Base-by-base conservation (phyloP, 164 flowering plant genomes). In the Umbellularia californica region DNA sequence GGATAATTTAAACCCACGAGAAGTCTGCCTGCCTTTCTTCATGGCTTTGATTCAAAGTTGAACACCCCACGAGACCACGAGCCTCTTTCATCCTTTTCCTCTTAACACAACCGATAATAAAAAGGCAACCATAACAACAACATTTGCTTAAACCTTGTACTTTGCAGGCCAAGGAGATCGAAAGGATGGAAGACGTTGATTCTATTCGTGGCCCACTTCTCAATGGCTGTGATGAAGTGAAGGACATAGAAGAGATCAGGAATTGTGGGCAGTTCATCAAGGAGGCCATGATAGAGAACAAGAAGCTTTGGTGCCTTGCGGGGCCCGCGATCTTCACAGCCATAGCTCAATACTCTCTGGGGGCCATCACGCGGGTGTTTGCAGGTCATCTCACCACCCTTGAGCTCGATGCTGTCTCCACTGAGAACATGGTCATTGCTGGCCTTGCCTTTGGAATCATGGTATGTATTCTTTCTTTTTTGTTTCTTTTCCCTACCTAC, bases 351-450 rank as follows among this genome's bases (percentile, higher is more conserved):
- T 82, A 78, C 72, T 82, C 85, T 1, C 74, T 82, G 2, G 85
- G 85, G 3, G 81, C 76, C 3, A 11, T 80, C 52, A 80, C 85
- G 2, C 83, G 74, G 65, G 85, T 76, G 30, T 82, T 80, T 27
- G 83, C 81, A 0, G 85, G 85, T 12, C 83, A 76, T 11, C 79
- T 82, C 33, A 76, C 81, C 15, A 76, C 79, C 3, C 81, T 80
- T 10, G 85, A 82, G 74, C 81, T 82, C 30, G 82, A 78, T n/a
- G 85, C 83, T 1, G 81, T 82, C 1, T 82, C 85, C 0, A 78
- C 76, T 3, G 82, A 76, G 76, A 80, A 82, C 75, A 78, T 74
- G 76, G 85, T 80, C 74, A 80, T 82, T 27, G 83, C 81, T 14
- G 85, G 85, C 24, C 78, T 80, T 20, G 81, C 81, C 13, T 82